Evolutionary conservation across 1,139 yeast genomes (phyloP).

Genomic region (Geotrichum bryndzae): DNA sequence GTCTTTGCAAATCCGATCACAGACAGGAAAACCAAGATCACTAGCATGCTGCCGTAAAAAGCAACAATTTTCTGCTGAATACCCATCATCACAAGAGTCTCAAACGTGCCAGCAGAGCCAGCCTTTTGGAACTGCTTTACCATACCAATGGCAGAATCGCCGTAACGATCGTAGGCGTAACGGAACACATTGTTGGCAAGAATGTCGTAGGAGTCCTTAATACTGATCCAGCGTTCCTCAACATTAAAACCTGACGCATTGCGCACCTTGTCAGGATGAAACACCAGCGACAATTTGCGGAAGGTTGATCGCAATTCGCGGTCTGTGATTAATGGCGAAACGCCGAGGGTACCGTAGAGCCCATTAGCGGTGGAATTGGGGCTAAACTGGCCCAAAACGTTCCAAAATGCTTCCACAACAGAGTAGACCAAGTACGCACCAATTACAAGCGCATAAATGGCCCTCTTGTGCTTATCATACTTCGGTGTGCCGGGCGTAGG

Average conservation of each 20-base stretch:
- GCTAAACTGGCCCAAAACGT: slow-evolving; percentile 11
- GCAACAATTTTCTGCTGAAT: slow-evolving; percentile 20
- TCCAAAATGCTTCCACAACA: slow-evolving; percentile 17
- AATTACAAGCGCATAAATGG: slow-evolving; percentile 10
- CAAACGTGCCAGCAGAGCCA: slow-evolving; percentile 10
- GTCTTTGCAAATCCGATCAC: slow-evolving; percentile 23
- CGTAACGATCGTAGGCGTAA: slow-evolving; percentile 36
- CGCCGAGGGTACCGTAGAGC: slow-evolving; percentile 23
- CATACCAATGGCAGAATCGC: slow-evolving; percentile 19
- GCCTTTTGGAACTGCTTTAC: slow-evolving; percentile 7
- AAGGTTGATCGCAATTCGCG: slow-evolving; percentile 23
- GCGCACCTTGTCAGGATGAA: slow-evolving; percentile 36
- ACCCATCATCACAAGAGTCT: slow-evolving; percentile 17
- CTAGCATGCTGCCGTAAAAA: slow-evolving; percentile 23
- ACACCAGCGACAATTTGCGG: slow-evolving; percentile 26
- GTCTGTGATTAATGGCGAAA: slow-evolving; percentile 18
- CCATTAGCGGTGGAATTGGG: slow-evolving; percentile 7
- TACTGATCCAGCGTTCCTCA: slow-evolving; percentile 24
- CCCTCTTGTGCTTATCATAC: slow-evolving; percentile 10
- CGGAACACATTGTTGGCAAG: slow-evolving; percentile 26
- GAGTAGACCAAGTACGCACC: slow-evolving; percentile 12
- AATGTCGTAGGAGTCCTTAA: slow-evolving; percentile 31
- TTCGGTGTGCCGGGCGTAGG: slow-evolving; percentile 17
- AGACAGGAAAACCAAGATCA: slow-evolving; percentile 22
- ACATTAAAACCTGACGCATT: slow-evolving; percentile 6